Percentiles rank a stretch among this genome's conserved stretches.
Conservation (phyloP, 2,329 filamentous ascomycete genomes). For the Calonectria hawksworthii region DNA sequence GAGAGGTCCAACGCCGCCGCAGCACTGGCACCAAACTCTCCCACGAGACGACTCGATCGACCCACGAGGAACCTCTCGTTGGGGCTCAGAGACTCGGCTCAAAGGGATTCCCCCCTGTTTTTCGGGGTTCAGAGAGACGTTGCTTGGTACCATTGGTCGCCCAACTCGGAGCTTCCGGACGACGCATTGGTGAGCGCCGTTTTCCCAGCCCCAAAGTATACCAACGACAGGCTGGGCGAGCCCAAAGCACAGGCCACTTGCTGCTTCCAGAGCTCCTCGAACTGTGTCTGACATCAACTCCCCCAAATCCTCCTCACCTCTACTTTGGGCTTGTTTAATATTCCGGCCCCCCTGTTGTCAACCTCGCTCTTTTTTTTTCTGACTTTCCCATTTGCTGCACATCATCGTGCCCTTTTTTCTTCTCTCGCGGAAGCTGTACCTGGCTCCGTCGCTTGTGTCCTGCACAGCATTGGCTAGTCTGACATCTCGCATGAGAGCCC, state of each 20-base stretch:
- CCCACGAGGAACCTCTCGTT: constrained; percentile 1
- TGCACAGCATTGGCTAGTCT: constrained; percentile 60
- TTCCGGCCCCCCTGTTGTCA: constrained; percentile 6
- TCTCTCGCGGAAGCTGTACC: constrained; percentile 4
- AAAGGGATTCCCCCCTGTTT: neutral
- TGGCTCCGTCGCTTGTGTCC: constrained; percentile 53
- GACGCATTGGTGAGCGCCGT: constrained; percentile 19
- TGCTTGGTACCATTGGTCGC: neutral
- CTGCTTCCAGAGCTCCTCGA: constrained; percentile 14
- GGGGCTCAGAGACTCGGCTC: neutral
- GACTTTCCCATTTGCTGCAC: constrained; percentile 7
- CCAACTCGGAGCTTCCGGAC: constrained; percentile 10
- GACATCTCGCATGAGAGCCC: constrained; percentile 44
- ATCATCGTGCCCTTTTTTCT: constrained; percentile 1
- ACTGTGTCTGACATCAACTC: constrained; percentile 23
- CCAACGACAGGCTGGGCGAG: neutral
- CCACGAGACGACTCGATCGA: constrained; percentile 10
- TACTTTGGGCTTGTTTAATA: neutral
- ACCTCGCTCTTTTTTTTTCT: constrained; percentile 17
- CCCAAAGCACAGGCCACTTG: constrained; percentile 24
- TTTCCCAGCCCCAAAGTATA: constrained; percentile 20
- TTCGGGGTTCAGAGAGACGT: neutral
- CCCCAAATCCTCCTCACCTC: constrained; percentile 2
- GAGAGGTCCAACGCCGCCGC: constrained; percentile 5
- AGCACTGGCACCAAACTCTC: constrained; percentile 6